phyloP scores from a whole-genome alignment of 139 green algal species.

The Chlamydomonas eustigma region DNA sequence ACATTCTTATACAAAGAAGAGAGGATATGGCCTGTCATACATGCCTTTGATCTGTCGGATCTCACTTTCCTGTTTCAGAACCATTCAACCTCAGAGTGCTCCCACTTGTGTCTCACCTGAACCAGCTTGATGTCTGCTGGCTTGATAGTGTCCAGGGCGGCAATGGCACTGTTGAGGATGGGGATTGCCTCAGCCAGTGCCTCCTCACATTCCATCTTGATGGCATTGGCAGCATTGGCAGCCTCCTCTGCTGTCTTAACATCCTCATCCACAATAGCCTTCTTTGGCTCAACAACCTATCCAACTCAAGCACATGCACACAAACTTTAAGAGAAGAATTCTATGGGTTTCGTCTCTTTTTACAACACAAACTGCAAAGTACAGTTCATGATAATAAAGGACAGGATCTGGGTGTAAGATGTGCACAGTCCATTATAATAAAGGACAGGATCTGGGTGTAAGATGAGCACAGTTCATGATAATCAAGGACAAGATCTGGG shows the following conservation, averaged over 20 bases:
- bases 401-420: no score
- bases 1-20: no score
- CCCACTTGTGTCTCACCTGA: not conserved
- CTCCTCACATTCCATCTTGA: slow-evolving; percentile 77
- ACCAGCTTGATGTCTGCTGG: slow-evolving; percentile 70
- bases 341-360: not conserved
- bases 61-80: no score
- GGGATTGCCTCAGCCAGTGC: slow-evolving; percentile 61
- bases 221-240: slow-evolving; percentile 59
- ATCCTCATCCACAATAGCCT: slow-evolving; percentile 58
- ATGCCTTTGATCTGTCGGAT: no score
- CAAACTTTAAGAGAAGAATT: not conserved
- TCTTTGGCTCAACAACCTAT: slow-evolving; percentile 15
- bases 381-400: not conserved
- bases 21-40: no score
- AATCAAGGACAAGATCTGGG: no score
- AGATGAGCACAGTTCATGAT: no score
- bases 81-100: no score
- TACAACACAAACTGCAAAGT: slow-evolving; percentile 7
- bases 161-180: slow-evolving; percentile 35
- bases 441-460: no score
- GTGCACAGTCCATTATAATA: no score
- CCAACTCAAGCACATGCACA: no score
- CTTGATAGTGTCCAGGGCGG: slow-evolving; percentile 79
- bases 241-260: slow-evolving; percentile 56